These are phyloP conservation scores for Monosporascus sp. DNA, from an alignment of 2,329 filamentous ascomycete genomes.

Conservation along the genomic window DNA sequence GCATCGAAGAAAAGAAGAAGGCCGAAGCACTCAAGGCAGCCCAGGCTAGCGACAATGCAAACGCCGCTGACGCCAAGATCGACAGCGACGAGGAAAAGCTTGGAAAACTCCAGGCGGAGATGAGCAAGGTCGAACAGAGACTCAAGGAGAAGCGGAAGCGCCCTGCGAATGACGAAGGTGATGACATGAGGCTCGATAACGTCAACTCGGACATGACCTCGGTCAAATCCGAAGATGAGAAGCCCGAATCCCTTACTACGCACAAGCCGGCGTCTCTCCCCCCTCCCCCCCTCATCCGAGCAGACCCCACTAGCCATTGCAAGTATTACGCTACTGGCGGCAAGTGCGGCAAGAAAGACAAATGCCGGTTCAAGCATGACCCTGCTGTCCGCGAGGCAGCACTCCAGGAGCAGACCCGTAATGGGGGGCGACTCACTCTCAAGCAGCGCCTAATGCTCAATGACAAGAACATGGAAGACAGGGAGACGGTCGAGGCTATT, in stretches of 20 bases:
- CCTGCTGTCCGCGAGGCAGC: slow-evolving; percentile 57
- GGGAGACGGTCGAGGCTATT: slow-evolving; percentile 60
- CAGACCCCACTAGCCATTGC: slow-evolving; percentile 60
- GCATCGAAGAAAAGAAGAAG: slow-evolving; percentile 58
- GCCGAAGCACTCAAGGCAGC: slow-evolving; percentile 46
- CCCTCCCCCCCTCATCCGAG: slow-evolving; percentile 45
- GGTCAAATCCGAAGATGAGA: slow-evolving; percentile 47
- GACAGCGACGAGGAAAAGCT: slow-evolving; percentile 46
- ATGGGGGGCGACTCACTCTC: slow-evolving; percentile 60
- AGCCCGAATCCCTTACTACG: slow-evolving; percentile 53
- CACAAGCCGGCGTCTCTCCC: slow-evolving; percentile 34
- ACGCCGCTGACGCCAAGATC: slow-evolving; percentile 42
- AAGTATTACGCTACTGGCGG: slow-evolving; percentile 67
- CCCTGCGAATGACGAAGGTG: slow-evolving; percentile 61
- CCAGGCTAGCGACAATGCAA: slow-evolving; percentile 55
- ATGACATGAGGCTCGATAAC: slow-evolving; percentile 52
- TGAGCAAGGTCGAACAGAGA: slow-evolving; percentile 63
- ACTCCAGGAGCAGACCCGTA: slow-evolving; percentile 57
- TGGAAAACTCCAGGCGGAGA: slow-evolving; percentile 24
- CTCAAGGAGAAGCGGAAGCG: slow-evolving; percentile 61
- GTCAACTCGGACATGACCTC: slow-evolving; percentile 33
- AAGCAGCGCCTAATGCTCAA: slow-evolving; percentile 61
- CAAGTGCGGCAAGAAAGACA: slow-evolving; percentile 66
- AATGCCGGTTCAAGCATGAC: slow-evolving; percentile 68
- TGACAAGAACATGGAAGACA: slow-evolving; percentile 63